A percentile compares a stretch with the other conserved stretches of the same genome.
Conservation (phyloP, 805 yeast genomes). For the Maudiozyma barnettii region DNA sequence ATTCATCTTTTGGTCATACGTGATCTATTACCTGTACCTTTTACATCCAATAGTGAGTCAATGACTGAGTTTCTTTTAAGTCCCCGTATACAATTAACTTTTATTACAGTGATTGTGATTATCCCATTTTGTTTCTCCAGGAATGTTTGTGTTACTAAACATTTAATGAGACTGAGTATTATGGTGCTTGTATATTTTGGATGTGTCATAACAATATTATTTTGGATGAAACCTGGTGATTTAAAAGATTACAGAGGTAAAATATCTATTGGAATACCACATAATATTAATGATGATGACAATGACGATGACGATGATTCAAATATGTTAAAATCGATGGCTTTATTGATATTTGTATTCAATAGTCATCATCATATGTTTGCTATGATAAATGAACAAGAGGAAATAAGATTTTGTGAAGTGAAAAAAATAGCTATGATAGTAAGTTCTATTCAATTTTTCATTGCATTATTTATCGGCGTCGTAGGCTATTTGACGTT, state of each 20-base stretch:
- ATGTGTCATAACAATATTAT: neutral
- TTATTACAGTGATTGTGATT: slow-evolving; percentile 38
- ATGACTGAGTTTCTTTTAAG: slow-evolving; percentile 10
- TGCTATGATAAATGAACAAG: slow-evolving; percentile 72
- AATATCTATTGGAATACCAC: slow-evolving; percentile 40
- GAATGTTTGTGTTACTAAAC: slow-evolving; percentile 22
- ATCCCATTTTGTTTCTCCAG: slow-evolving; percentile 56
- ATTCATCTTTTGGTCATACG: slow-evolving; percentile 61
- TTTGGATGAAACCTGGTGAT: neutral
- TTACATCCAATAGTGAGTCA: slow-evolving; percentile 15
- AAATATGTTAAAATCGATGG: slow-evolving; percentile 55
- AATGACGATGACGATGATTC: slow-evolving; percentile 27
- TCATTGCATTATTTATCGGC: slow-evolving; percentile 62
- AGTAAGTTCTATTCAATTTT: slow-evolving; percentile 51
- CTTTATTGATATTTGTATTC: slow-evolving; percentile 84
- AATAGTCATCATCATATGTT: slow-evolving; percentile 95
- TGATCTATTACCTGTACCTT: slow-evolving; percentile 45
- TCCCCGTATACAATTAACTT: slow-evolving; percentile 51
- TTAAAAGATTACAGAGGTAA: slow-evolving; percentile 34
- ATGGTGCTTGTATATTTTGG: neutral
- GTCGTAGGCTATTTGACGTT: slow-evolving; percentile 74
- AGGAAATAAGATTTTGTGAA: slow-evolving; percentile 39
- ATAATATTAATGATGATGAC: too few species aligned
- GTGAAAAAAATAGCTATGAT: slow-evolving; percentile 39
- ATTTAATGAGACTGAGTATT: neutral